Base-by-base conservation (phyloP, 768 basidiomycete genomes). In the Amanita pallidorosea region DNA sequence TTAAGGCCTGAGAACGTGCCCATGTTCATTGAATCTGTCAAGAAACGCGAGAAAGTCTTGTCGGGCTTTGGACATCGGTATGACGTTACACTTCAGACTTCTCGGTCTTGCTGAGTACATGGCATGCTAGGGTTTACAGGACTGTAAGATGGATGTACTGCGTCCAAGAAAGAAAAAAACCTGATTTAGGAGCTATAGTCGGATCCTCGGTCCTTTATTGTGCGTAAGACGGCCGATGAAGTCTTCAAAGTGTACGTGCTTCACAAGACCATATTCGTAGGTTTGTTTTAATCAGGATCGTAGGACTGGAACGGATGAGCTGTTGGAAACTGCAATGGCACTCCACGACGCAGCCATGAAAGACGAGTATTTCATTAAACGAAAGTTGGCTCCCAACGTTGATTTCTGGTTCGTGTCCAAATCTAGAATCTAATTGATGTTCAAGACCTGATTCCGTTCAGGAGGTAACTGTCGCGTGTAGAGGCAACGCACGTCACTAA, bases 61-160 rank as follows among this genome's bases (percentile, higher is more conserved):
- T 89, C 86, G 43, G 91, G 91, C 25, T 94, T 95, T 57, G 91
- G 91, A 1, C 91, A 95, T 65, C 81, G 88, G 80, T 79, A 57
- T 52, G 76, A 34, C 7, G 4, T 17, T 17, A 17, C 5, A 58
- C 9, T 29, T 7, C 7, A 15, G 37, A 12, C 43, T 46, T 41
- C 11, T 37, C 15, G 8, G 20, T 9, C 17, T 6, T 13, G 13
- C 12, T 47, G 22, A 53, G 36, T 29, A 15, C 17, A 12, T 58
- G 51, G 57, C 56, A 27, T 57, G 58, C 52, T 44, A 76, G 79
- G 7, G 79, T 90, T 18, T 90, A 90, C 69, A 84, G 80, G 65
- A 89, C 84, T 7, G 81, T 79, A 57, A 53, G 77, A 64, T 11
- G 17, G 15, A 23, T 8, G 29, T 45, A 9, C 22, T 40, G 11